Evolutionary conservation across 768 basidiomycete species (phyloP).

Genomic region (Suillus subluteus): DNA sequence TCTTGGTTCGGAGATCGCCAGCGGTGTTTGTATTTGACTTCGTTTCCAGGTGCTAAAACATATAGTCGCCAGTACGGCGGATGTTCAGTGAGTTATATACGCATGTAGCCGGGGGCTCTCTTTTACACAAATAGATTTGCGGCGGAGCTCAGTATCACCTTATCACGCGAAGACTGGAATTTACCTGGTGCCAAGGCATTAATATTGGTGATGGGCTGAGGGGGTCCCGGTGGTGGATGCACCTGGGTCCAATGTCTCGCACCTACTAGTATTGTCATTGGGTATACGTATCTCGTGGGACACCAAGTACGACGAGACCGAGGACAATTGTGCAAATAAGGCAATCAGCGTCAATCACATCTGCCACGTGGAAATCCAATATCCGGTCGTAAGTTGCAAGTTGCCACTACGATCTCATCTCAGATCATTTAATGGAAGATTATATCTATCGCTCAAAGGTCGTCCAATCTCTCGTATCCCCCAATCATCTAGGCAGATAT

Average conservation of each 20-base stretch:
- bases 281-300: background rate
- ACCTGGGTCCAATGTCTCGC: background rate
- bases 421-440: background rate
- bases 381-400: background rate
- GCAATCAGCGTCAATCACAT: background rate
- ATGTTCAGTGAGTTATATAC: background rate
- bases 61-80: background rate
- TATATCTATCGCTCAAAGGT: background rate
- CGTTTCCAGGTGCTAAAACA: background rate
- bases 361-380: background rate
- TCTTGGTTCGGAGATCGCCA: background rate
- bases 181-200: too few species aligned
- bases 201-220: too few species aligned
- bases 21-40: background rate
- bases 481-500: constrained; percentile 29
- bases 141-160: too few species aligned
- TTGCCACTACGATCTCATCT: background rate
- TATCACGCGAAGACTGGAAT: background rate
- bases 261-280: background rate
- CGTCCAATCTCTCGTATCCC: constrained; percentile 21
- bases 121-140: too few species aligned
- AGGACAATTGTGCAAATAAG: background rate
- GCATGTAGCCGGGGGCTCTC: background rate
- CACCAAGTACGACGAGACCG: background rate
- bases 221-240: too few species aligned